Evolutionary conservation across 495 filamentous ascomycete species (phyloP).

Genomic region (Podospora anserina): DNA sequence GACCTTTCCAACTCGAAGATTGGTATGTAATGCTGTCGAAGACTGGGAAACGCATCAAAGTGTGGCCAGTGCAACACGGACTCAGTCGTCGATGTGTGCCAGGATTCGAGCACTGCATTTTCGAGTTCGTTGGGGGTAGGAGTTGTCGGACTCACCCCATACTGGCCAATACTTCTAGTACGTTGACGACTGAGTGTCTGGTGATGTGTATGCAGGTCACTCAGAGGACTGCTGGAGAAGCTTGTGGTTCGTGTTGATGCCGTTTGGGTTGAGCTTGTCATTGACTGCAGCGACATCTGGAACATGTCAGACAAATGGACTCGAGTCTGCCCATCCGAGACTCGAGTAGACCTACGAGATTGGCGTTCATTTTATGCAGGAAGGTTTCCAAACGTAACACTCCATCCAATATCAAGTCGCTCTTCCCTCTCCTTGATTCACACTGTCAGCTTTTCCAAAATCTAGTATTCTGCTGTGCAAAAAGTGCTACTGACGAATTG

Average conservation of each 20-base stretch:
- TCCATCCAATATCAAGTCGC: conserved; percentile 36
- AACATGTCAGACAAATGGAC: background rate
- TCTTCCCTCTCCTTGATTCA: conserved; percentile 31
- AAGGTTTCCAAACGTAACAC: conserved; percentile 33
- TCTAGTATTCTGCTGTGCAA: too few species aligned
- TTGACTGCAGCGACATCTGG: conserved; percentile 12
- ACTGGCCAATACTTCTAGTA: background rate
- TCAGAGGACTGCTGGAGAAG: conserved; percentile 22
- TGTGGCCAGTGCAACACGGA: conserved; percentile 32
- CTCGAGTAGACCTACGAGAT: conserved; percentile 12
- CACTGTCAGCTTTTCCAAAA: background rate
- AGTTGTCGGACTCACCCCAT: background rate
- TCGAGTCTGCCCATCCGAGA: background rate
- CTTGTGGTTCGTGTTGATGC: conserved; percentile 14
- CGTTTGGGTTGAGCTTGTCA: background rate
- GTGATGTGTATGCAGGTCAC: conserved; percentile 8
- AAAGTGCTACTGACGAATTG: conserved; percentile 14
- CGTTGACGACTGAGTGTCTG: background rate
- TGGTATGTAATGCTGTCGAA: conserved; percentile 30
- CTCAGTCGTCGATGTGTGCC: conserved; percentile 36
- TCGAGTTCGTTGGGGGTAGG: conserved; percentile 19
- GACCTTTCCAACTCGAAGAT: conserved; percentile 36
- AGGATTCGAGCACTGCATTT: conserved; percentile 34
- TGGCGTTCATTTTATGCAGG: conserved; percentile 29
- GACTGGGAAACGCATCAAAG: conserved; percentile 32